phyloP scores from a whole-genome alignment of 129 eudicot species.

The Artemisia argyi region DNA sequence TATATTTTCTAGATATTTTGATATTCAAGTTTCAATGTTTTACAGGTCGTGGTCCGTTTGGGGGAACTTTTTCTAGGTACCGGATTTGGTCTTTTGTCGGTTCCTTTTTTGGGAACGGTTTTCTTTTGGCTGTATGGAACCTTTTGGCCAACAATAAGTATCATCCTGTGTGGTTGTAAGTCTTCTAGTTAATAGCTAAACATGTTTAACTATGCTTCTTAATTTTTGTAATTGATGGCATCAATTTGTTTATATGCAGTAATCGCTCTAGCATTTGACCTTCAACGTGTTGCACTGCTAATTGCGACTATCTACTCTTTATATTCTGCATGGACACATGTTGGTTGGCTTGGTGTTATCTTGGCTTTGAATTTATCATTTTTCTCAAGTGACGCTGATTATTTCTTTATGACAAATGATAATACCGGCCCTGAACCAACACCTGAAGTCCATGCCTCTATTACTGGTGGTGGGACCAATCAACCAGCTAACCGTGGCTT shows the following conservation, averaged over 20 bases:
- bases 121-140: conserved; percentile 93
- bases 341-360: conserved; percentile 65
- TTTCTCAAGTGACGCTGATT: conserved; percentile 62
- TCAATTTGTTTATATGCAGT: conserved; percentile 43
- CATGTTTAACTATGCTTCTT: background rate
- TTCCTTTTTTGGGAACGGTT: conserved; percentile 45
- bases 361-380: conserved; percentile 59
- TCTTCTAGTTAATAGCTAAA: background rate
- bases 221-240: conserved; percentile 12
- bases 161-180: background rate
- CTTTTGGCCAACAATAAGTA: conserved; percentile 72
- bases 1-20: conserved; percentile 1
- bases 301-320: conserved; percentile 51
- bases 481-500: conserved; percentile 29
- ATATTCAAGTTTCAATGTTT: conserved; percentile 15
- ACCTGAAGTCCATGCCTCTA: conserved; percentile 37
- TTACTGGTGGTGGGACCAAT: conserved; percentile 35
- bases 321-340: conserved; percentile 69
- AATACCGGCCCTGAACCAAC: conserved; percentile 41
- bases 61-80: conserved; percentile 62
- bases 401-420: conserved; percentile 44
- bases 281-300: conserved; percentile 50
- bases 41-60: conserved; percentile 64
- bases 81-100: conserved; percentile 46
- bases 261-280: conserved; percentile 40